These are phyloP conservation scores for Angophora floribunda DNA, from an alignment of 345 rosid genomes.

Conservation along the genomic window DNA sequence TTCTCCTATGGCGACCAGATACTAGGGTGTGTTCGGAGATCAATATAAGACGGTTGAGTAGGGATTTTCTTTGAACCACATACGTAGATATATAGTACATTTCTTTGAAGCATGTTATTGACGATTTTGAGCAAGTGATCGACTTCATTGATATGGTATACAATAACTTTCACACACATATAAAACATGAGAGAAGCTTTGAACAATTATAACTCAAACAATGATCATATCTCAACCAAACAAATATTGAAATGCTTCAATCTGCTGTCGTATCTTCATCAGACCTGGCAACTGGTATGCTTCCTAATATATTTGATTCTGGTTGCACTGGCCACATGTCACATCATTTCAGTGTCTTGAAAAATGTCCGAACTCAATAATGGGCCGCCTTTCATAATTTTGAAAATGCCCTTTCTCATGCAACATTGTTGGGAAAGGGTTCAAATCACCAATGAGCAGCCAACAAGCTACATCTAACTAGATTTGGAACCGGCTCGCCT, in stretches of 20 bases:
- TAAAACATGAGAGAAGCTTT: neutral
- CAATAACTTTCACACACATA: neutral
- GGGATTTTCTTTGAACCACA: neutral
- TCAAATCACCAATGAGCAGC: too few relatives aligned
- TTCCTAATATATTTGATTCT: neutral
- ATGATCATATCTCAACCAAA: neutral
- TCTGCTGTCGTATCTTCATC: neutral
- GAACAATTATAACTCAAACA: neutral
- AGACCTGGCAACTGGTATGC: neutral
- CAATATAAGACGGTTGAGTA: neutral
- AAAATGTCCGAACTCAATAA: neutral
- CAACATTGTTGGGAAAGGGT: too few relatives aligned
- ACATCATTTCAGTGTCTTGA: neutral
- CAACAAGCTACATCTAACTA: neutral
- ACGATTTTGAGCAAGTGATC: neutral
- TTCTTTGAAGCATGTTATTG: neutral
- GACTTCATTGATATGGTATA: neutral
- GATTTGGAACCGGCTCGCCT: rapidly evolving
- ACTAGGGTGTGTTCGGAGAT: neutral
- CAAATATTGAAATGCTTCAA: neutral
- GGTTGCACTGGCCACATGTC: neutral
- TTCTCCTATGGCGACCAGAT: neutral
- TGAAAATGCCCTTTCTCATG: rapidly evolving
- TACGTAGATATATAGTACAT: neutral
- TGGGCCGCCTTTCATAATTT: too few relatives aligned